Evolutionary conservation across 495 filamentous ascomycete genomes (phyloP), one percentile per base, ranked within the genome.

Genomic region (Penicillium desertorum): DNA sequence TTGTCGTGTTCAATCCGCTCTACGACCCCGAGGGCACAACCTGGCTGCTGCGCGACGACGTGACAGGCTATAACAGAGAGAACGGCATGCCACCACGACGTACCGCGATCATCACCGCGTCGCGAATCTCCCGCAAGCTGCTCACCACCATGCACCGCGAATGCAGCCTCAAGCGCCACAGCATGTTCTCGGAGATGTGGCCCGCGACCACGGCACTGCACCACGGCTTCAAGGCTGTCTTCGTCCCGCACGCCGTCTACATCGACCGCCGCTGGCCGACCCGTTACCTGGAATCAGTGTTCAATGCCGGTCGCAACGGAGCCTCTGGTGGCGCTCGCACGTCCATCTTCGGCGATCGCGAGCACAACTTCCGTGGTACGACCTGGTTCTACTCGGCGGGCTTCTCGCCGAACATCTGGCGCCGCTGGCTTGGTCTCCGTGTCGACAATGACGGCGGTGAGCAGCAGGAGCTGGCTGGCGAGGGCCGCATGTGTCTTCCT

Each of bases 151-250:
- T 98, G 94, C 94, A 98, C 75, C 80, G 82, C 53, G 92, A 96
- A 66, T 96, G 89, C 22, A 82, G 82, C 3, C 80, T 89, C 62
- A 79, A 86, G 51, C 89, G 88, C 50, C 93, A 93, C 72, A 88
- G 87, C 60, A 92, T 94, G 74, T 98, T 96, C 76, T 88, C 90
- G 0, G 94, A 98, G 71, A 97, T 97, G 92, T 97, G 89, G 89
- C 88, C 92, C 1, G 88, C 88, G 17, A 90, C 88, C 0, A 81
- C 85, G 5, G 89, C 92, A 8, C 79, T 98, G 4, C 95, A 98
- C 51, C 94, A 98, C 67, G 94, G 94, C 11, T 85, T 90, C 77
- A 98, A 98, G 74, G 94, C 90, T 45, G 94, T 98, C 22, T 96
- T 86, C 64, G 91, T 87, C 12, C 94, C 94, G 2, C 94, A 98